Evolutionary conservation across 768 basidiomycete genomes (phyloP), one percentile per base, ranked within the genome.

Genomic region (Solioccasus polychromus): DNA sequence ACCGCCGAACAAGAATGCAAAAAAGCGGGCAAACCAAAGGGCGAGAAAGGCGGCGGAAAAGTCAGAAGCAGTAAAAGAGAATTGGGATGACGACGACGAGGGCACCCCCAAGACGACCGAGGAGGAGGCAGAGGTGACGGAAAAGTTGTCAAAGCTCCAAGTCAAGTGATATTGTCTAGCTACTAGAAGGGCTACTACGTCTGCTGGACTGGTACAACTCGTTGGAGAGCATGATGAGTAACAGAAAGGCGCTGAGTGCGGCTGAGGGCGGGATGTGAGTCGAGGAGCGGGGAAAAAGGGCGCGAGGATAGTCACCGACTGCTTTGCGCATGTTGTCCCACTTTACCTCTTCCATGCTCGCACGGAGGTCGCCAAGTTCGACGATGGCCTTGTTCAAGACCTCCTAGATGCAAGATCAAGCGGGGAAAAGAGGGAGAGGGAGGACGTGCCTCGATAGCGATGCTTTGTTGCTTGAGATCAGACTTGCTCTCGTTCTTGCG

Each of bases 281-380:
- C 23, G 3, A 11, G 2, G 28, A 12, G 15, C 7, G 31, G n/a
- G 8, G 3, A 3, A 18, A 17, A 47, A 25, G 8, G 3, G 10
- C 12, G 11, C 8, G 15, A 35, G 0, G 39, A 22, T 17, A 77
- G 81, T 64, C 54, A 87, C 88, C 70, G 43, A 92, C 88, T 44
- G 87, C 83, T 47, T 82, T 80, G 40, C 88, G 81, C 82, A 91
- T 89, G 50, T 89, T 92, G 55, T 89, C 79, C 90, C 91, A 92
- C 59, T 84, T 88, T 25, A 85, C 82, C 57, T 90, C 88, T 62
- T 92, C 90, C 44, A 91, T 84, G 41, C 76, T 78, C 2, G 89
- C 86, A 12, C 88, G 79, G 35, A 91, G 73, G 56, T 92, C 90
- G 48, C 88, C 87, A 37, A 91, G 68, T 39, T 68, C 75, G 39